These are phyloP conservation scores for Trypanosoma avium DNA, from an alignment of 208 protist genomes.

Conservation along the genomic window DNA sequence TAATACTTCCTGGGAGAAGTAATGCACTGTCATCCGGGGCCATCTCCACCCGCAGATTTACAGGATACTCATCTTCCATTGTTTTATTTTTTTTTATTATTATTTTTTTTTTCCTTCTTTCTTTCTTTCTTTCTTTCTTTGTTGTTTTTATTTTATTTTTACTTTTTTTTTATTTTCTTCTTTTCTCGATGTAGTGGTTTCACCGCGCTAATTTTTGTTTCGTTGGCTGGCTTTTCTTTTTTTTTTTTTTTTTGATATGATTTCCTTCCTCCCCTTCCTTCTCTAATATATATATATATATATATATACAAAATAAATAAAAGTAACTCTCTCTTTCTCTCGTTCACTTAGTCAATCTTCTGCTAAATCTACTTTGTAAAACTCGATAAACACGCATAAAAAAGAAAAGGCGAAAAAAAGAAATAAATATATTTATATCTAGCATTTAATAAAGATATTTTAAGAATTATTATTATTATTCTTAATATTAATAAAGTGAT, in stretches of 20 bases:
- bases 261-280: not conserved
- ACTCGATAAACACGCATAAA: too few relatives aligned
- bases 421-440: too few relatives aligned
- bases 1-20: conserved; percentile 43
- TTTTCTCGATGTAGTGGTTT: not conserved
- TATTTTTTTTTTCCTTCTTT: conserved; percentile 1
- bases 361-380: too few relatives aligned
- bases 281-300: not conserved
- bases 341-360: too few relatives aligned
- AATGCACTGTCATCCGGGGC: conserved; percentile 41
- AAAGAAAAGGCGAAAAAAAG: too few relatives aligned
- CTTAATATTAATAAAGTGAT: too few relatives aligned
- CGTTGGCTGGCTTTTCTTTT: too few relatives aligned
- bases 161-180: not conserved
- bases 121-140: conserved; percentile 3
- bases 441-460: too few relatives aligned
- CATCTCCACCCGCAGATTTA: conserved; percentile 51
- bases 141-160: conserved; percentile 7
- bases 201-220: conserved; percentile 5
- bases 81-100: not conserved
- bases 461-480: too few relatives aligned
- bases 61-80: conserved; percentile 30
- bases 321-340: too few relatives aligned
- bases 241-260: not conserved
- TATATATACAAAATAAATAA: not conserved